Base-by-base conservation (phyloP, 164 flowering plant genomes). In the Saururus chinensis region DNA sequence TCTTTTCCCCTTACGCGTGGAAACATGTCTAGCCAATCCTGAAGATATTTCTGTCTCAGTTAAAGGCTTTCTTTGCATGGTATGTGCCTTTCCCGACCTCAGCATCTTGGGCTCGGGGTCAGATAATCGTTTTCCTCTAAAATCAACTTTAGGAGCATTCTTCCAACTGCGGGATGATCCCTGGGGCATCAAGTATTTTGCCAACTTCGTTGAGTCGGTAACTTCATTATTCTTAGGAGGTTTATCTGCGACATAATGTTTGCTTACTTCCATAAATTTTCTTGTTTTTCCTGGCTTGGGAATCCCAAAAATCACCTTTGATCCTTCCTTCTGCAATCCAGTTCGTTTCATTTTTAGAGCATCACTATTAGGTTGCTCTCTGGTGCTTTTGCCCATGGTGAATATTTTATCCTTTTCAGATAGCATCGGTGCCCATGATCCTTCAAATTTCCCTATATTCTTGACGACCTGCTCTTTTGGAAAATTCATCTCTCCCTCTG, bases 231-330 rank as follows among this genome's bases (percentile, higher is more conserved):
- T 45, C 70, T 81, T 83, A 13, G 63, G 65, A 64, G 73, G 35
- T 57, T 61, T 66, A 62, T 80, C 84, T 57, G 81, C 72, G 70
- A 79, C 84, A 76, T 80, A 84, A 64, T 95, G 96, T 73, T 87
- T 89, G 84, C 99, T 89, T 7, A 91, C 99, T 19, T 91, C 99
- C 99, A 95, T 87, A 66, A 95, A 89, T 66, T 95, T 95, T 65
- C 87, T 80, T 72, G 86, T 95, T 79, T 86, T 95, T 55, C 98
- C 99, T 57, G 98, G 97, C 74, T 84, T 91, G 9, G 99, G 98
- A 69, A 91, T 81, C 51, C 99, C 98, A 76, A 83, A 81, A 69
- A 90, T 66, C 62, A 84, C 86, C 77, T 76, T 77, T 9, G 96
- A 82, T 62, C 90, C 93, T 76, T 80, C 93, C 74, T 80, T 87